Evolutionary conservation across 73 alveolate species (phyloP).

Genomic region (Chromera velia): DNA sequence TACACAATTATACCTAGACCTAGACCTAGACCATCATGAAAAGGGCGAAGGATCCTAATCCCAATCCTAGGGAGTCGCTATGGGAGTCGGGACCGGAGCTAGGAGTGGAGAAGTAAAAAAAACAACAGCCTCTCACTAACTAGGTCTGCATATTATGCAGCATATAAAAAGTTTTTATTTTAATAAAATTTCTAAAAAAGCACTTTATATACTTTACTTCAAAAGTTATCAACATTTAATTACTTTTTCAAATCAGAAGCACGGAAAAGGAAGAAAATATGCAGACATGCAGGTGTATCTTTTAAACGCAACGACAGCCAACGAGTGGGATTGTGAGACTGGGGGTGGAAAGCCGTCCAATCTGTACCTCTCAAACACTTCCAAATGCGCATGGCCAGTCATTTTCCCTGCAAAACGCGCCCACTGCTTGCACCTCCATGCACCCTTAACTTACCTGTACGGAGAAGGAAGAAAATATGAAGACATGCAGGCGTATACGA

Average conservation of each 20-base stretch:
- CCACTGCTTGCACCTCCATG: no score
- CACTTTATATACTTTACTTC: neutral
- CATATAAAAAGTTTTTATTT: neutral
- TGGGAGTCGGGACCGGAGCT: neutral
- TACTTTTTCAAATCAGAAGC: neutral
- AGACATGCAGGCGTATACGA: no score
- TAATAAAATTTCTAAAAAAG: no score
- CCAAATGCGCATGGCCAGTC: no score
- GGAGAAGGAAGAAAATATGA: neutral
- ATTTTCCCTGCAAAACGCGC: neutral
- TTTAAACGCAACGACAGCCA: neutral
- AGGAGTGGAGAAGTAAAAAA: neutral
- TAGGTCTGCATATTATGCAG: neutral
- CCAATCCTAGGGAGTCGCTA: no score
- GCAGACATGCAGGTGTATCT: neutral
- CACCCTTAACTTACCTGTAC: neutral
- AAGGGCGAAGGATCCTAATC: no score
- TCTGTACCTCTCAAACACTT: no score
- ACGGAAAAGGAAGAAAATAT: neutral
- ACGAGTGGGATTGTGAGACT: no score
- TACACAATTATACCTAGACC: no score
- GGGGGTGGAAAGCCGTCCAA: no score
- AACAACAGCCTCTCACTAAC: neutral
- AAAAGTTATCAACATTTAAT: neutral
- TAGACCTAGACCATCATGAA: no score